Evolutionary conservation across 2,329 filamentous ascomycete species (phyloP).

Genomic region (Epichloe sylvatica): DNA sequence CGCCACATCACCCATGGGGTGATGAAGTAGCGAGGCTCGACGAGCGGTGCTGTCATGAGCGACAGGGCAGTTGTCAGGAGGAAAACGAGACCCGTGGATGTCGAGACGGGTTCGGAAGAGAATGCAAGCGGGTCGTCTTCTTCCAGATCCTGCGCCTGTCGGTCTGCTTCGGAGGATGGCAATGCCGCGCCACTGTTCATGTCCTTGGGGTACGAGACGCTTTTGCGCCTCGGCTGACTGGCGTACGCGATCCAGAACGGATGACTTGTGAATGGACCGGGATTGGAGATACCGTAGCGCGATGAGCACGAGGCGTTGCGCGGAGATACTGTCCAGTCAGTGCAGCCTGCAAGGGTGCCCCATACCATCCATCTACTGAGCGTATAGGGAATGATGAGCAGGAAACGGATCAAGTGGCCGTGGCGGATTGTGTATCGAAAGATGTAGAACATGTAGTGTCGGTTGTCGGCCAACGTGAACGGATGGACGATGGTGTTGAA

Average conservation of each 20-base stretch:
- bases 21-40: conserved; percentile 94
- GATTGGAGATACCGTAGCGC: background rate
- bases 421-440: conserved; percentile 70
- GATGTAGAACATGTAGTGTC: conserved; percentile 94
- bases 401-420: conserved; percentile 49
- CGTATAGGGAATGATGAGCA: conserved; percentile 57
- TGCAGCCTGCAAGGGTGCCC: conserved; percentile 40
- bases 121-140: conserved; percentile 14
- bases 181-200: background rate
- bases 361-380: conserved; percentile 55
- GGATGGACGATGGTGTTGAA: conserved; percentile 92
- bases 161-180: background rate
- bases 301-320: conserved; percentile 1
- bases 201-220: conserved; percentile 6
- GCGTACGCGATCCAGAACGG: conserved; percentile 13
- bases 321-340: conserved; percentile 9
- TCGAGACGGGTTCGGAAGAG: conserved; percentile 21
- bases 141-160: conserved; percentile 9
- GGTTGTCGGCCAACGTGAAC: conserved; percentile 89
- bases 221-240: conserved; percentile 5
- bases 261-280: conserved; percentile 15
- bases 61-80: conserved; percentile 61
- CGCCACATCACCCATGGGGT: conserved; percentile 91
- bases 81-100: conserved; percentile 41
- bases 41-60: conserved; percentile 75